Percentiles rank a stretch among this genome's conserved stretches.
Evolutionary conservation across 1,284 basidiomycete genomes (phyloP).

Genomic region (Ustilago trichophora): DNA sequence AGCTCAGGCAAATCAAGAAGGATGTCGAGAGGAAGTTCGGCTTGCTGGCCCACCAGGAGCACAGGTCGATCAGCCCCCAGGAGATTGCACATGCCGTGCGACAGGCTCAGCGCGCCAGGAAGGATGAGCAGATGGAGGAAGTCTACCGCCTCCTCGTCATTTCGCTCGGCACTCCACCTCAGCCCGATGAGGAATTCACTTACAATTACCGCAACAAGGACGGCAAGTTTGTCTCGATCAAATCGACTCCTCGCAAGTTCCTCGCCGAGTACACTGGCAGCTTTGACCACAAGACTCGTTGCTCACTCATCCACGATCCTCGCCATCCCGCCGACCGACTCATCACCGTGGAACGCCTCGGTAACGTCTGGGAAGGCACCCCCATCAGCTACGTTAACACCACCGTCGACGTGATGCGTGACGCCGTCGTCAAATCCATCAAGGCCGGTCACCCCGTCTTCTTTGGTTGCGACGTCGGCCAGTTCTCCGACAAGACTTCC

Average conservation of each 20-base stretch:
- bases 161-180: constrained; percentile 72
- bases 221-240: constrained; percentile 78
- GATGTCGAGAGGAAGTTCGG: constrained; percentile 65
- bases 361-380: constrained; percentile 87
- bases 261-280: constrained; percentile 62
- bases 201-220: constrained; percentile 75
- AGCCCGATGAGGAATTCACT: constrained; percentile 50
- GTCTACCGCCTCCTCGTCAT: constrained; percentile 87
- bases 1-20: constrained; percentile 75
- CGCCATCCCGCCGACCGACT: constrained; percentile 82
- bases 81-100: constrained; percentile 39
- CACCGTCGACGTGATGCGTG: constrained; percentile 80
- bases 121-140: constrained; percentile 83
- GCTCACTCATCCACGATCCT: constrained; percentile 95
- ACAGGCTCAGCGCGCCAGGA: constrained; percentile 71
- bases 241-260: constrained; percentile 82
- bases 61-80: neutral
- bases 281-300: constrained; percentile 75
- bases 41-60: constrained; percentile 46
- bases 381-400: constrained; percentile 88
- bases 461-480: constrained; percentile 86
- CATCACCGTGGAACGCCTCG: constrained; percentile 91
- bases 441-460: constrained; percentile 90
- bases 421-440: constrained; percentile 74
- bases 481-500: constrained; percentile 75